A percentile compares a stretch with the other conserved stretches of the same genome.
These are phyloP conservation scores for Aspergillus nanangensis DNA, from an alignment of 495 filamentous ascomycete species.

Conservation along the genomic window DNA sequence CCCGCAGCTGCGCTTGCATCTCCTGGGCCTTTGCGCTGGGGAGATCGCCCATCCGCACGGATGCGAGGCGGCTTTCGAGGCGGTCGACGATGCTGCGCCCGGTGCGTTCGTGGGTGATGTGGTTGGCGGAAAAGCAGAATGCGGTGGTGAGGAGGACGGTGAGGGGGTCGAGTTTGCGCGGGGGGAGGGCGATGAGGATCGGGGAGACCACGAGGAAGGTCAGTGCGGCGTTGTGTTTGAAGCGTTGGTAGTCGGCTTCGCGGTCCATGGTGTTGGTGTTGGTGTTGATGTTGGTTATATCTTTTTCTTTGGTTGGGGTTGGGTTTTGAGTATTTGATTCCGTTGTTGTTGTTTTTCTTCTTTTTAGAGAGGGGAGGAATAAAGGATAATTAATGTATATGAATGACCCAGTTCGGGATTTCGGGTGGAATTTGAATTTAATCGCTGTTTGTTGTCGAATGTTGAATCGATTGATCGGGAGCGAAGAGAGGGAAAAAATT, in stretches of 20 bases:
- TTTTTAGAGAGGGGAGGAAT: too few species aligned
- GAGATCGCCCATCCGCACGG: slow-evolving; percentile 22
- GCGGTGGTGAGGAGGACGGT: slow-evolving; percentile 56
- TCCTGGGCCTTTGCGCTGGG: slow-evolving; percentile 53
- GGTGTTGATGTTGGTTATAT: neutral
- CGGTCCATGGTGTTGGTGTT: slow-evolving; percentile 12
- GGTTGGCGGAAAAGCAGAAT: slow-evolving; percentile 61
- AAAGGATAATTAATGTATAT: too few species aligned
- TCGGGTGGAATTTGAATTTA: too few species aligned
- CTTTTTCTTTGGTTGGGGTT: neutral
- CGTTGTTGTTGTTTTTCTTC: too few species aligned
- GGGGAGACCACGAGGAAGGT: slow-evolving; percentile 65
- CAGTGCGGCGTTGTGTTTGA: slow-evolving; percentile 57
- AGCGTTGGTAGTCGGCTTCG: slow-evolving; percentile 43
- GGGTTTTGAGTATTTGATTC: neutral
- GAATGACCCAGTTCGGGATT: too few species aligned
- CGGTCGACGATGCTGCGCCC: slow-evolving; percentile 49
- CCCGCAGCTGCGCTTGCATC: slow-evolving; percentile 40
- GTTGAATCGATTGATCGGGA: too few species aligned
- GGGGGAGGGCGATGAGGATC: slow-evolving; percentile 67
- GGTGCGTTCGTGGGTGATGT: slow-evolving; percentile 51
- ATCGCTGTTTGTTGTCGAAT: too few species aligned
- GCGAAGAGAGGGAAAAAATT: too few species aligned
- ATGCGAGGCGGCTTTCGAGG: slow-evolving; percentile 29
- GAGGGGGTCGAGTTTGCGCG: slow-evolving; percentile 65